Conservation (phyloP, 176 grass and related monocot genomes). For the Lolium rigidum region DNA sequence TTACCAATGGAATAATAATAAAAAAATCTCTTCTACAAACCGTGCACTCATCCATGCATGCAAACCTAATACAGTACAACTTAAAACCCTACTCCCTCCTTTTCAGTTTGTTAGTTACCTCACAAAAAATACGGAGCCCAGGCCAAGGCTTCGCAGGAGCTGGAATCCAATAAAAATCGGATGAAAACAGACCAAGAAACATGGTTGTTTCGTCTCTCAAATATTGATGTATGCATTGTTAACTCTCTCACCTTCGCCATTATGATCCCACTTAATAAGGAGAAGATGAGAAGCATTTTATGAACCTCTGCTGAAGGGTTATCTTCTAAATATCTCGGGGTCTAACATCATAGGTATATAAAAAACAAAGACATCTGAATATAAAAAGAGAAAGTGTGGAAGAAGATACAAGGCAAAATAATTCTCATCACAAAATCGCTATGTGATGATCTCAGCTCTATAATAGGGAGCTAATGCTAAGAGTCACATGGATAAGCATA, state of each 20-base stretch:
- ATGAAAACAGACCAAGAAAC: not conserved
- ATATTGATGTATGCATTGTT: not conserved
- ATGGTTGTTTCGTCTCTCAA: not conserved
- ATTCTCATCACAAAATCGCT: no score
- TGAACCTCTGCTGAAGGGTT: no score
- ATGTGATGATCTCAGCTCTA: no score
- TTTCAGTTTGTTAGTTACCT: not conserved
- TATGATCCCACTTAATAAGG: no score
- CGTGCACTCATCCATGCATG: not conserved
- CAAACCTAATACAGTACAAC: not conserved
- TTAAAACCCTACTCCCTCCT: not conserved
- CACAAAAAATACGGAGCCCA: not conserved
- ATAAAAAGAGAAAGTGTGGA: no score
- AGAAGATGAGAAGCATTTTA: no score
- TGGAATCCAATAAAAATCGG: not conserved
- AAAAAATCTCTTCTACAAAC: not conserved
- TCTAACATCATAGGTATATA: no score
- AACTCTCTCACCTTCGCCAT: not conserved
- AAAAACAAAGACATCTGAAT: no score
- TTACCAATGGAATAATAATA: not conserved
- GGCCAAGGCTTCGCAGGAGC: not conserved
- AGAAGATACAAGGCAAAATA: no score
- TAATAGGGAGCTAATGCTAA: no score
- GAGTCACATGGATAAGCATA: no score
- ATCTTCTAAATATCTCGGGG: no score